Percentiles rank a stretch among this genome's conserved stretches.
Conservation (phyloP, 257 asterid genomes). For the Salvia splendens region DNA sequence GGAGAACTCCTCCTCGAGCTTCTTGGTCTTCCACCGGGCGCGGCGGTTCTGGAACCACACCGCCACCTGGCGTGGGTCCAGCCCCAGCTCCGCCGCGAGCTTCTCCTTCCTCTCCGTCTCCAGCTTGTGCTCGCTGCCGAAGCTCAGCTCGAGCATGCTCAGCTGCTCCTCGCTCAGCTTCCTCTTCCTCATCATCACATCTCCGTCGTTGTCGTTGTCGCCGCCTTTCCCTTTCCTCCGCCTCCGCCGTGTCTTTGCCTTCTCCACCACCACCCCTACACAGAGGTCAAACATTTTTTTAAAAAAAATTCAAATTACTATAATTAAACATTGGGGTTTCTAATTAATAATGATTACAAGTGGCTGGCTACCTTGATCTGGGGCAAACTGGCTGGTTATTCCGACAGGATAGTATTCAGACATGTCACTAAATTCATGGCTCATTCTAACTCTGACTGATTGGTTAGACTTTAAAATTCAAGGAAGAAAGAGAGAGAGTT, state of each 20-base stretch:
- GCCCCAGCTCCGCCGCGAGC: slow-evolving; percentile 78
- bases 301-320: background rate
- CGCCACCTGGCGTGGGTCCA: slow-evolving; percentile 81
- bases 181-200: slow-evolving; percentile 57
- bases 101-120: slow-evolving; percentile 87
- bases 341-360: too few species aligned
- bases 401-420: slow-evolving; percentile 44
- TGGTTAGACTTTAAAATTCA: too few species aligned
- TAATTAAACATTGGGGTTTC: background rate
- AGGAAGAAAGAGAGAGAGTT: background rate
- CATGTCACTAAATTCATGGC: slow-evolving; percentile 43
- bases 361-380: slow-evolving; percentile 31
- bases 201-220: slow-evolving; percentile 24
- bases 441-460: slow-evolving; percentile 7
- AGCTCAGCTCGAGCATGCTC: slow-evolving; percentile 55
- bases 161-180: slow-evolving; percentile 79
- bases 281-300: too few species aligned
- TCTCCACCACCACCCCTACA: background rate
- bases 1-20: slow-evolving; percentile 73
- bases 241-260: slow-evolving; percentile 36
- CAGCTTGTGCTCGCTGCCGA: slow-evolving; percentile 69
- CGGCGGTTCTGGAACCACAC: slow-evolving; percentile 92
- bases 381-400: slow-evolving; percentile 10
- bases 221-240: slow-evolving; percentile 43
- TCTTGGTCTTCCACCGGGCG: slow-evolving; percentile 89